Evolutionary conservation across 1,284 basidiomycete genomes (phyloP), one percentile per base, ranked within the genome.

Genomic region (Microbotryomycetes sp.): DNA sequence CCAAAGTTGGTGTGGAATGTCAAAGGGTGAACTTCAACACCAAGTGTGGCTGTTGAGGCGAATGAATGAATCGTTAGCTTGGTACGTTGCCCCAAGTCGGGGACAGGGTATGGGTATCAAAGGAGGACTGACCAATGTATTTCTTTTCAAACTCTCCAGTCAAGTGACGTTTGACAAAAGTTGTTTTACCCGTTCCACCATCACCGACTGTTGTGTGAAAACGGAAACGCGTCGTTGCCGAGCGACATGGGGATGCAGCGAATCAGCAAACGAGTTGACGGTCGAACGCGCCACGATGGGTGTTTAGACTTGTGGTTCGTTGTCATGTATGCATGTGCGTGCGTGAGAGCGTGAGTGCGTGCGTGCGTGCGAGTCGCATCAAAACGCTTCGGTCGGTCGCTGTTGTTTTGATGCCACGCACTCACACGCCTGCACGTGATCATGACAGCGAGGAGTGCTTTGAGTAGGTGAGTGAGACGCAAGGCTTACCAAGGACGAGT

Each of bases 131-230:
- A 94, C 92, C 93, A 70, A 98, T 97, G 82, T 97, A 99, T 81
- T 98, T 98, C 85, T 99, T 98, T 82, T 99, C 96, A 79, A 99
- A 98, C 84, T 98, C 96, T 77, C 80, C 92, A 70, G 94, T 97
- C 85, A 97, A 86, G 80, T 98, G 94, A 25, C 67, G 60, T 84
- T 96, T 96, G 81, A 97, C 92, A 77, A 97, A 96, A 64, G 92
- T 96, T 66, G 92, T 96, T 82, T 96, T 69, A 51, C 67, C 67
- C 59, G 67, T 66, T 59, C 64, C 64, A 32, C 66, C 66, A 54
- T 68, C 66, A 28, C 66, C 66, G 66, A 68, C 66, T 65, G 60
- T 28, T 14, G 9, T 32, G 54, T 48, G 23, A 19, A 14, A 14
- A 22, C 14, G 46, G 36, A 25, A 23, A 29, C 29, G 54, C 53